Evolutionary conservation across 2,329 filamentous ascomycete species (phyloP).

Genomic region (Colletotrichum falcatum): DNA sequence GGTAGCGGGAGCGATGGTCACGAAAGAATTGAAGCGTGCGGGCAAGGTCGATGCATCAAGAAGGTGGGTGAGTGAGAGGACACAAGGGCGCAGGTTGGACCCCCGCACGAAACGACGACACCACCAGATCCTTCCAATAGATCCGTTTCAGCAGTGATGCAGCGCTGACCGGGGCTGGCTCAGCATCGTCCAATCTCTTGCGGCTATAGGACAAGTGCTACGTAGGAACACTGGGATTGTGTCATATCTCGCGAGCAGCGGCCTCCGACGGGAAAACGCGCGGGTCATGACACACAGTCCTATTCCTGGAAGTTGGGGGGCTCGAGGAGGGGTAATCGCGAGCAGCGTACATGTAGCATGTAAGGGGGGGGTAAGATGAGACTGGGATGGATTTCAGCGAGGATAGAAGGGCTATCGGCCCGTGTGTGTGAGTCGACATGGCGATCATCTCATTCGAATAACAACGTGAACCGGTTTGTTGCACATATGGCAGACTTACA

Average conservation of each 20-base stretch:
- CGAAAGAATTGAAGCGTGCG: constrained; percentile 7
- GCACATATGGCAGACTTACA: neutral
- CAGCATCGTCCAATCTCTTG: constrained; percentile 23
- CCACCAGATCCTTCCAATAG: constrained; percentile 30
- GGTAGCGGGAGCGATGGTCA: constrained; percentile 10
- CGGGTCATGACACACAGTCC: constrained; percentile 15
- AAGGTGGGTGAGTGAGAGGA: constrained; percentile 10
- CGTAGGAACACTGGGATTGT: neutral
- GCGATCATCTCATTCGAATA: constrained; percentile 8
- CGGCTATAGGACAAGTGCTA: neutral
- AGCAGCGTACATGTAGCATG: constrained; percentile 4
- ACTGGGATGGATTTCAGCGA: neutral
- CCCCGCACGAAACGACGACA: constrained; percentile 33
- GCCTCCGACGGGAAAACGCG: neutral
- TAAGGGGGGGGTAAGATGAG: constrained; percentile 13
- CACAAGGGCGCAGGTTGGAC: neutral
- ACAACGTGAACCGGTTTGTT: constrained; percentile 7
- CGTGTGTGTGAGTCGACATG: constrained; percentile 1
- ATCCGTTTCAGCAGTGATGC: constrained; percentile 32
- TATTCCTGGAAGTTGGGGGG: constrained; percentile 30
- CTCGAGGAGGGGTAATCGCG: constrained; percentile 27
- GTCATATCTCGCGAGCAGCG: neutral
- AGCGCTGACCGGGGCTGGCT: constrained; percentile 15
- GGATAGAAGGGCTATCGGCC: neutral
- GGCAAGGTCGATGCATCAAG: neutral